Evolutionary conservation across 2,329 filamentous ascomycete species (phyloP).

Genomic region (Colletotrichum sidae): DNA sequence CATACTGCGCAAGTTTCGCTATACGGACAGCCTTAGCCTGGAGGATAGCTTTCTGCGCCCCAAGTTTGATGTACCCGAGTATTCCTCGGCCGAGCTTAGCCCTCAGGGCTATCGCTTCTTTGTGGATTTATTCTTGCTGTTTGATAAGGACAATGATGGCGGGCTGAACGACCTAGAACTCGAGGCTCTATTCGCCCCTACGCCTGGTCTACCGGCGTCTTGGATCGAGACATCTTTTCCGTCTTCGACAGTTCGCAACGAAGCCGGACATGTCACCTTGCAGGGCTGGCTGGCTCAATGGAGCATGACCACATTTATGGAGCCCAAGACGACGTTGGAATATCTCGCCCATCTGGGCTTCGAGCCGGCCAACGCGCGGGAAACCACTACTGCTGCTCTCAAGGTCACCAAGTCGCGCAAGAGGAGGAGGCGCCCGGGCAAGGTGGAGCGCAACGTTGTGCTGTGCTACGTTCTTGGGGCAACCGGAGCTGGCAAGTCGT

Average conservation of each 20-base stretch:
- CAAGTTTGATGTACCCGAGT: slow-evolving; percentile 93
- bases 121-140: slow-evolving; percentile 93
- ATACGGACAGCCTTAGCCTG: slow-evolving; percentile 93
- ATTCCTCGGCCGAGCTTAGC: slow-evolving; percentile 91
- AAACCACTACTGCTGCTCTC: slow-evolving; percentile 83
- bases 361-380: slow-evolving; percentile 81
- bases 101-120: slow-evolving; percentile 97
- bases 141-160: slow-evolving; percentile 97
- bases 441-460: slow-evolving; percentile 94
- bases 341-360: slow-evolving; percentile 98
- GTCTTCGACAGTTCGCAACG: slow-evolving; percentile 92
- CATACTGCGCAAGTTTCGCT: slow-evolving; percentile 93
- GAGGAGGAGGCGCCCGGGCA: slow-evolving; percentile 81
- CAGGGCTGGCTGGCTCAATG: slow-evolving; percentile 99
- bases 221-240: slow-evolving; percentile 94
- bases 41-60: slow-evolving; percentile 93
- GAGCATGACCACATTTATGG: slow-evolving; percentile 99
- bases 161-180: slow-evolving; percentile 90
- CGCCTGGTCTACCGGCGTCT: slow-evolving; percentile 85
- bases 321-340: slow-evolving; percentile 93
- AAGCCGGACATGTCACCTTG: slow-evolving; percentile 93
- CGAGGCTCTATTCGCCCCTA: slow-evolving; percentile 88
- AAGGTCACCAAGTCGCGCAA: slow-evolving; percentile 95
- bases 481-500: slow-evolving; percentile 88
- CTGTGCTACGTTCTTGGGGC: slow-evolving; percentile 93